Percentiles rank a stretch among this genome's conserved stretches.
Conservation (phyloP, 1,139 yeast species). For the Pichia sp. region DNA sequence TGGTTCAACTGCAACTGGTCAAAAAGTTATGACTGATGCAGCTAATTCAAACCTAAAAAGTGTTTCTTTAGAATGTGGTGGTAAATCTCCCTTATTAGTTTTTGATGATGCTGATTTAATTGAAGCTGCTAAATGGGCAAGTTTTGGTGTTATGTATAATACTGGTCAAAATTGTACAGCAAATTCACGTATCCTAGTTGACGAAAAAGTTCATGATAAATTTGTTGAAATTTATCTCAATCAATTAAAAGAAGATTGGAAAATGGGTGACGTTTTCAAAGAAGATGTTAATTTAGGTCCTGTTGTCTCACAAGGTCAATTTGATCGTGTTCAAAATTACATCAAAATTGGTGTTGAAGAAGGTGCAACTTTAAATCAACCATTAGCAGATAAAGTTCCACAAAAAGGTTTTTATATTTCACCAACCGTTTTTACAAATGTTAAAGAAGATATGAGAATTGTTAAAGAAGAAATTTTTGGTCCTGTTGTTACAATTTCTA, state of each 20-base stretch:
- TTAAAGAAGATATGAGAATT: constrained; percentile 50
- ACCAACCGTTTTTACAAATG: constrained; percentile 65
- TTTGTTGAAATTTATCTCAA: constrained; percentile 42
- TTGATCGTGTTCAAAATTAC: constrained; percentile 59
- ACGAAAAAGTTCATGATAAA: constrained; percentile 60
- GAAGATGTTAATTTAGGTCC: constrained; percentile 65
- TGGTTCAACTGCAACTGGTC: constrained; percentile 53
- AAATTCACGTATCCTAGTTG: constrained; percentile 76
- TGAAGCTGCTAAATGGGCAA: constrained; percentile 80
- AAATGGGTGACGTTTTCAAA: constrained; percentile 55
- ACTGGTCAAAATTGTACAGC: constrained; percentile 92
- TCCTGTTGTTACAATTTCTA: constrained; percentile 77
- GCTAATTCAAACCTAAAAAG: constrained; percentile 65
- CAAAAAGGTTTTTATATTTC: constrained; percentile 50
- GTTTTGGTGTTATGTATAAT: constrained; percentile 75
- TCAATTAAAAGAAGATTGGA: constrained; percentile 39
- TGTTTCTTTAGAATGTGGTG: constrained; percentile 88
- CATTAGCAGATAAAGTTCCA: constrained; percentile 30
- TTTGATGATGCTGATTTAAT: constrained; percentile 73
- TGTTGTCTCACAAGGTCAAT: constrained; percentile 64
- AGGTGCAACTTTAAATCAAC: constrained; percentile 45
- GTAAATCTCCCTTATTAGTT: constrained; percentile 71
- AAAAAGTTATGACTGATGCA: constrained; percentile 48
- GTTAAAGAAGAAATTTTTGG: constrained; percentile 80
- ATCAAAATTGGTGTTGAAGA: constrained; percentile 61